Percentiles rank a stretch among this genome's conserved stretches.
phyloP scores from a whole-genome alignment of 2,329 filamentous ascomycete genomes.

The Alternaria rosae region DNA sequence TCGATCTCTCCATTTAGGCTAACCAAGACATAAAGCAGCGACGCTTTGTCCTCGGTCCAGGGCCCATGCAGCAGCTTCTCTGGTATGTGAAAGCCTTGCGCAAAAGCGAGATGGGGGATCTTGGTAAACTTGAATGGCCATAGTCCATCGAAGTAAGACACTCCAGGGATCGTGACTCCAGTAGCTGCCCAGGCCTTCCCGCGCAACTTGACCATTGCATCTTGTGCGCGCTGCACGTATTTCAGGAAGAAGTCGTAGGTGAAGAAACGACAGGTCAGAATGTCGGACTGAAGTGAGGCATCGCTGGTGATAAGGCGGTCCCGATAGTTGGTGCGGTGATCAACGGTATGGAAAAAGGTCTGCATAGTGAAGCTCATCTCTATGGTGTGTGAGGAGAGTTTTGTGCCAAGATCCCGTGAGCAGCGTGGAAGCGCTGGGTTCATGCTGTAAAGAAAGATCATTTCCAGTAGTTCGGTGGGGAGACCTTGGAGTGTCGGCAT shows the following conservation, averaged over 20 bases:
- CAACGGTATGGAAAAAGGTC: slow-evolving; percentile 44
- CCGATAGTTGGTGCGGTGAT: slow-evolving; percentile 37
- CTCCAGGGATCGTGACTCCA: slow-evolving; percentile 34
- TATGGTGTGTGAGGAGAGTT: slow-evolving; percentile 38
- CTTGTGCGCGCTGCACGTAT: slow-evolving; percentile 43
- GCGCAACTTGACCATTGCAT: slow-evolving; percentile 34
- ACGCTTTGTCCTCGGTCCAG: slow-evolving; percentile 40
- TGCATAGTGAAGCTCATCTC: slow-evolving; percentile 42
- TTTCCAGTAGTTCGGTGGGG: slow-evolving; percentile 46
- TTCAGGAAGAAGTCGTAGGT: slow-evolving; percentile 45
- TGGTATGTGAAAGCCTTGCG: slow-evolving; percentile 41
- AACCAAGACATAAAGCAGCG: slow-evolving; percentile 45
- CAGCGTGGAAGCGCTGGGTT: slow-evolving; percentile 44
- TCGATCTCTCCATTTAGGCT: slow-evolving; percentile 45
- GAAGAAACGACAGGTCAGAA: slow-evolving; percentile 47
- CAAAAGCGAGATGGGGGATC: slow-evolving; percentile 42
- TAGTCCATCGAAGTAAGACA: slow-evolving; percentile 34
- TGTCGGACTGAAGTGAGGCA: slow-evolving; percentile 33
- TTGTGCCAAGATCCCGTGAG: slow-evolving; percentile 41
- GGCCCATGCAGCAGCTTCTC: slow-evolving; percentile 49
- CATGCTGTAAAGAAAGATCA: slow-evolving; percentile 48
- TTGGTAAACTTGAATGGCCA: slow-evolving; percentile 43
- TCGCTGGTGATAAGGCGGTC: slow-evolving; percentile 30
- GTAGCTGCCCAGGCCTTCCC: slow-evolving; percentile 43
- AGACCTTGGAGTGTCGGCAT: slow-evolving; percentile 46